phyloP scores from a whole-genome alignment of 2,329 filamentous ascomycete genomes.

The Lachnellula cervina region DNA sequence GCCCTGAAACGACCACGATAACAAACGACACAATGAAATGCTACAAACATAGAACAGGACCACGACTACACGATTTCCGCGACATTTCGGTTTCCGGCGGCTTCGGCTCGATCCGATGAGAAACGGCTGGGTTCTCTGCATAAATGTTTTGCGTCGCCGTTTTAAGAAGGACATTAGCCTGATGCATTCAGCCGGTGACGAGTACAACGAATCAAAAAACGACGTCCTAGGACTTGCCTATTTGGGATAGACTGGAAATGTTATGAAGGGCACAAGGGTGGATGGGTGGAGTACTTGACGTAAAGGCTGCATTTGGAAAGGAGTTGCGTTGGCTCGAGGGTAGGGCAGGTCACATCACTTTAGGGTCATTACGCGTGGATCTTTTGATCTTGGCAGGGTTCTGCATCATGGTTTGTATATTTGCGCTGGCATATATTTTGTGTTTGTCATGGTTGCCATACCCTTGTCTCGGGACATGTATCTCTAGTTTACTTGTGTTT shows the following conservation, averaged over 20 bases:
- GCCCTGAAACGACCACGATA: conserved; percentile 25
- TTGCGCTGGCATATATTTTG: not conserved
- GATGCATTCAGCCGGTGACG: conserved; percentile 6
- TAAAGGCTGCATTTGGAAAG: conserved; percentile 2
- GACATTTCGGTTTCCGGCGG: not conserved
- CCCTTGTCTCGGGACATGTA: not conserved
- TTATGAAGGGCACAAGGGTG: conserved; percentile 1
- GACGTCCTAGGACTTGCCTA: conserved; percentile 3
- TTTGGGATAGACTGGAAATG: not conserved
- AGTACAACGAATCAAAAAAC: not conserved
- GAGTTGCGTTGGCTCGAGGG: not conserved
- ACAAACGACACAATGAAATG: not conserved
- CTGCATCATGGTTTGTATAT: not conserved
- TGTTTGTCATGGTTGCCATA: not conserved
- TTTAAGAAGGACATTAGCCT: conserved; percentile 2
- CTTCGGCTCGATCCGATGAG: not conserved
- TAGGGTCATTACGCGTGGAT: not conserved
- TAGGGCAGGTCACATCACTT: too few relatives aligned
- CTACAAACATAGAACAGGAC: not conserved
- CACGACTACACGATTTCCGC: not conserved
- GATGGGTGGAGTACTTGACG: not conserved
- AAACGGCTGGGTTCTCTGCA: not conserved
- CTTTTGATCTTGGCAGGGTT: not conserved
- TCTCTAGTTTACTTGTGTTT: not conserved
- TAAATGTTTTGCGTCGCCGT: not conserved